A percentile compares a stretch with the other conserved stretches of the same genome.
Evolutionary conservation across 345 rosid genomes (phyloP).

Genomic region (Adansonia digitata): DNA sequence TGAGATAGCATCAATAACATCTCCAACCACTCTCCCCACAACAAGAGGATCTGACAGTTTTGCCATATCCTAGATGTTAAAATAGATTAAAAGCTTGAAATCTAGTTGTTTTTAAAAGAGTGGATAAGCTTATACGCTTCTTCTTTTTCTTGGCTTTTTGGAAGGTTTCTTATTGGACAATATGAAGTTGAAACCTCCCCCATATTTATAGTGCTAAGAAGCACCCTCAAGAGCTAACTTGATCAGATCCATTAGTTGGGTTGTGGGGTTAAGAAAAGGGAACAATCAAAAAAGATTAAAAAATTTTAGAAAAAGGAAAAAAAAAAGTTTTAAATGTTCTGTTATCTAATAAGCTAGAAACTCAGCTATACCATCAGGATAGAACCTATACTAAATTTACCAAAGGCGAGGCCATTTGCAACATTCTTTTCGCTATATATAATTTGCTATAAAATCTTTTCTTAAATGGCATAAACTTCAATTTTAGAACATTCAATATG

Average conservation of each 20-base stretch:
- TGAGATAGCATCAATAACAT: slow-evolving; percentile 62
- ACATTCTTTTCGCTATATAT: too few species aligned
- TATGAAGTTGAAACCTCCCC: slow-evolving; percentile 14
- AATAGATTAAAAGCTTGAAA: too few species aligned
- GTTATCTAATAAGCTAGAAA: neutral
- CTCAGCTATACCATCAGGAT: neutral
- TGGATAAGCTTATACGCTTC: neutral
- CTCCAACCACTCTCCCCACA: slow-evolving; percentile 86
- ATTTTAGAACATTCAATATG: neutral
- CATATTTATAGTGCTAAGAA: slow-evolving; percentile 29
- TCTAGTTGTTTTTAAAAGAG: neutral
- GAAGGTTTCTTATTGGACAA: slow-evolving; percentile 6
- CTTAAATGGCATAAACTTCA: neutral
- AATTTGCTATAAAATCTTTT: neutral
- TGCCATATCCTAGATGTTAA: slow-evolving; percentile 34
- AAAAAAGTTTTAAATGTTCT: neutral
- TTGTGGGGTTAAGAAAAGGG: slow-evolving; percentile 8
- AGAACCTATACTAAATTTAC: neutral
- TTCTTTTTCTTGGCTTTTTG: neutral
- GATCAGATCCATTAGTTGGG: slow-evolving; percentile 4
- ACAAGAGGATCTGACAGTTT: slow-evolving; percentile 63
- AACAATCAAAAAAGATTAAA: neutral
- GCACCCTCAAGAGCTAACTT: neutral
- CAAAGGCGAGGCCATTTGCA: neutral
- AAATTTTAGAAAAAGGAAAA: too few species aligned